These are phyloP conservation scores for Annulohypoxylon bovei DNA, from an alignment of 495 filamentous ascomycete genomes.

Conservation along the genomic window DNA sequence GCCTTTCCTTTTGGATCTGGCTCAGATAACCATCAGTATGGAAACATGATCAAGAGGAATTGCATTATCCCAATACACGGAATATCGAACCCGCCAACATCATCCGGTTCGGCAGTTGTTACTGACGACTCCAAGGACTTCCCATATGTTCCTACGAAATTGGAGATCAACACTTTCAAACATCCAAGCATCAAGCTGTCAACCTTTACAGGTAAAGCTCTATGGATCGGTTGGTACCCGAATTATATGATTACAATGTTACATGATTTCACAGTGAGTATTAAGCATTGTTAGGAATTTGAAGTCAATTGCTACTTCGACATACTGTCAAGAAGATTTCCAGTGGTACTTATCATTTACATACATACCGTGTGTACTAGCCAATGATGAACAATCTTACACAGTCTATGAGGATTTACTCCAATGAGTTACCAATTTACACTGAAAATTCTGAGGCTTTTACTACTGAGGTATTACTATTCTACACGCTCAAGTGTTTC, in stretches of 20 bases:
- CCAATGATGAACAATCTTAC: conserved; percentile 48
- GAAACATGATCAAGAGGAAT: background rate
- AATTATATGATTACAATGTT: background rate
- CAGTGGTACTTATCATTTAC: background rate
- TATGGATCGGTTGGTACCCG: background rate
- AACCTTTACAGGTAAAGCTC: background rate
- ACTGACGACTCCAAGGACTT: background rate
- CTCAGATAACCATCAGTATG: background rate
- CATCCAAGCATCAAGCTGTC: background rate
- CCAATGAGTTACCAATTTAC: conserved; percentile 44
- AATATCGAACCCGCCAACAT: background rate
- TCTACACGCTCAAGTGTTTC: background rate
- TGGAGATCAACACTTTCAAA: background rate
- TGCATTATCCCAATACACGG: background rate
- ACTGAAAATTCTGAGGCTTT: conserved; percentile 53
- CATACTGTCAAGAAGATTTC: background rate
- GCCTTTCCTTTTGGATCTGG: background rate
- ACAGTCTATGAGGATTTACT: conserved; percentile 47
- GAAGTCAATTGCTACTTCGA: background rate
- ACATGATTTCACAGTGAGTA: background rate
- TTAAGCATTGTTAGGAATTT: conserved; percentile 1
- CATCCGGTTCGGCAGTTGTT: background rate
- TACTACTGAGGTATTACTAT: conserved; percentile 11
- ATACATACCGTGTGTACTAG: conserved; percentile 19
- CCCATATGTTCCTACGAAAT: background rate